These are phyloP conservation scores for Mastigamoeba balamuthi DNA, from an alignment of 78 protist species.

Conservation along the genomic window DNA sequence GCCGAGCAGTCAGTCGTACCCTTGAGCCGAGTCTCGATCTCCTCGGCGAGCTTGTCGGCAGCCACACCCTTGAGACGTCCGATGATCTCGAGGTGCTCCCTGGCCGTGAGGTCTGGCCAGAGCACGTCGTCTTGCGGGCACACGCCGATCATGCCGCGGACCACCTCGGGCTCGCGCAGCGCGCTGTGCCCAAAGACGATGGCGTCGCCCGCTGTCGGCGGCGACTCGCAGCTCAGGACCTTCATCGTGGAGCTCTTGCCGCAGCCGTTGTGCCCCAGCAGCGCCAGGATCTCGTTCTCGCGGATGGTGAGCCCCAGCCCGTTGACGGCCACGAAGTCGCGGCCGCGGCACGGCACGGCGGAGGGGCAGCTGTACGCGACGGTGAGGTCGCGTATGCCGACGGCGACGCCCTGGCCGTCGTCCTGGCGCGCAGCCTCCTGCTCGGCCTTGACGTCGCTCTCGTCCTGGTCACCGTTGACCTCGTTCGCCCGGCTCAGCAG, in stretches of 20 bases:
- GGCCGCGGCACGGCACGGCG: too few relatives aligned
- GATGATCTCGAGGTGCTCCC: conserved; percentile 42
- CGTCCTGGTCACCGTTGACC: too few relatives aligned
- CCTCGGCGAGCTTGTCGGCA: too few relatives aligned
- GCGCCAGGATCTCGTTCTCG: neutral
- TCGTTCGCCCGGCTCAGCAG: too few relatives aligned
- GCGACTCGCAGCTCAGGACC: conserved; percentile 57
- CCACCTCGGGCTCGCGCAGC: neutral
- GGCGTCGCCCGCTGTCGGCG: conserved; percentile 40
- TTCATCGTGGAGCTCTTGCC: conserved; percentile 51
- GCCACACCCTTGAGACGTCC: conserved; percentile 49
- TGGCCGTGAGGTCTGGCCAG: conserved; percentile 48
- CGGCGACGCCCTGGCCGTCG: too few relatives aligned
- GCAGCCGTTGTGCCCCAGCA: neutral
- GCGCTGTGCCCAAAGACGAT: neutral
- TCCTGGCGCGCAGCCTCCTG: too few relatives aligned
- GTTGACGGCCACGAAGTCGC: too few relatives aligned
- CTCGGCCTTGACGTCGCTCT: too few relatives aligned
- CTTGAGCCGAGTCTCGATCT: neutral
- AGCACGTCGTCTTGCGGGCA: conserved; percentile 64
- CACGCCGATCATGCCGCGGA: conserved; percentile 41
- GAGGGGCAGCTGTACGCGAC: too few relatives aligned
- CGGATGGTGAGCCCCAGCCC: neutral
- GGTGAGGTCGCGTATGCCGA: too few relatives aligned
- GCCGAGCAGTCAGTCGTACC: conserved; percentile 4